phyloP scores from a whole-genome alignment of 2,329 filamentous ascomycete genomes.

The Penicillium sp. region DNA sequence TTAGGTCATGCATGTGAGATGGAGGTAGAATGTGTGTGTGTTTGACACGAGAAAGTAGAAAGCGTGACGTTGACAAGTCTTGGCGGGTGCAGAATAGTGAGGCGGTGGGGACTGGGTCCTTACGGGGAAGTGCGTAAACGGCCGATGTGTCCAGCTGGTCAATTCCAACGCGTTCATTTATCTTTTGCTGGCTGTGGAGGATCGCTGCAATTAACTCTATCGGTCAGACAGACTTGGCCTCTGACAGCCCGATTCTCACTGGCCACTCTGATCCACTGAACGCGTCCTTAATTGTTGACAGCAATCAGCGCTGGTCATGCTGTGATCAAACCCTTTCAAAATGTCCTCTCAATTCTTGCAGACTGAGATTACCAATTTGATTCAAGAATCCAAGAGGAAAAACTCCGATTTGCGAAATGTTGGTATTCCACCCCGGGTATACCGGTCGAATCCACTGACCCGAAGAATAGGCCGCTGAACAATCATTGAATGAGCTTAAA shows the following conservation, averaged over 20 bases:
- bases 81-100: not conserved
- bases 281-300: slow-evolving; percentile 14
- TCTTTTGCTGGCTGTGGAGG: not conserved
- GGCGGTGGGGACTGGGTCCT: not conserved
- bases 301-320: slow-evolving; percentile 28
- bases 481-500: slow-evolving; percentile 87
- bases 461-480: slow-evolving; percentile 74
- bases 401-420: slow-evolving; percentile 82
- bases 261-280: not conserved
- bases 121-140: slow-evolving; percentile 16
- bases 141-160: not conserved
- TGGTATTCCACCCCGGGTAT: slow-evolving; percentile 17
- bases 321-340: slow-evolving; percentile 33
- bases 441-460: slow-evolving; percentile 23
- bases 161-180: slow-evolving; percentile 17
- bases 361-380: slow-evolving; percentile 83
- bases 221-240: not conserved
- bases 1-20: not conserved
- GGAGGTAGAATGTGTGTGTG: not conserved
- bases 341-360: slow-evolving; percentile 92
- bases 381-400: slow-evolving; percentile 95
- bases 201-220: not conserved
- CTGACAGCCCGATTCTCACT: not conserved
- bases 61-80: not conserved
- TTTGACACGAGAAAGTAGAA: not conserved